Percentiles rank a stretch among this genome's conserved stretches.
Evolutionary conservation across 2,329 filamentous ascomycete genomes (phyloP).

Genomic region (Nannizziopsis barbatae): DNA sequence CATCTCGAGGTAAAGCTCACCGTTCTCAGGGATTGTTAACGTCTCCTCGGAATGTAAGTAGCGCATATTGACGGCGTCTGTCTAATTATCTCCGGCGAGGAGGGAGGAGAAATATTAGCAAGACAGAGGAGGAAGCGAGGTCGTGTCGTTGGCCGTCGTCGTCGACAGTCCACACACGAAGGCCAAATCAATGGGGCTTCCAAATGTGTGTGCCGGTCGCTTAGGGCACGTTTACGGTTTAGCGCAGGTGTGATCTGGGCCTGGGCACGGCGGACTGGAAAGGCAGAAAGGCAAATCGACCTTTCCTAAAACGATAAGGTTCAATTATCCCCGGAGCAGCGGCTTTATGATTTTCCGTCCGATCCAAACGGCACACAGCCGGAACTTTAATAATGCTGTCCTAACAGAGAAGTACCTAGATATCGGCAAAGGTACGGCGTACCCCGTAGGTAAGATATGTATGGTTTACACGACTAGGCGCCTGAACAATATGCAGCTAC

Average conservation of each 20-base stretch:
- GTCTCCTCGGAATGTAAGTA: conserved; percentile 99
- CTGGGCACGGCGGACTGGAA: not conserved
- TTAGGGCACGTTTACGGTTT: conserved; percentile 30
- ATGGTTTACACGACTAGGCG: too few species aligned
- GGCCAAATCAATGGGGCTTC: conserved; percentile 5
- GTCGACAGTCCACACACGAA: conserved; percentile 12
- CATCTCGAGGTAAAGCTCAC: conserved; percentile 49
- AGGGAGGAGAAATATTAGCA: conserved; percentile 16
- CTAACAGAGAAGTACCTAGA: too few species aligned
- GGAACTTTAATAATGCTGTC: too few species aligned
- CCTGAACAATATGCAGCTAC: too few species aligned
- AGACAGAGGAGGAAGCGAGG: conserved; percentile 17
- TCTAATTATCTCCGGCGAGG: conserved; percentile 30
- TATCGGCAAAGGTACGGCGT: too few species aligned
- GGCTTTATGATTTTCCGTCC: too few species aligned
- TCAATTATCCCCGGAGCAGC: not conserved
- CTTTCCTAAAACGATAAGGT: not conserved
- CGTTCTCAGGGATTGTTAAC: conserved; percentile 91
- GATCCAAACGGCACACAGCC: too few species aligned
- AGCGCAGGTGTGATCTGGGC: conserved; percentile 17
- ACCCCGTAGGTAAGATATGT: too few species aligned
- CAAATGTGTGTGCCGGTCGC: conserved; percentile 31
- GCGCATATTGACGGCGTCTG: conserved; percentile 70
- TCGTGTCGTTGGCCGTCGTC: conserved; percentile 18
- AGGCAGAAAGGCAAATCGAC: not conserved